phyloP scores from a whole-genome alignment of 192 early-diverging fungal species.

The Paraglomus occultum region DNA sequence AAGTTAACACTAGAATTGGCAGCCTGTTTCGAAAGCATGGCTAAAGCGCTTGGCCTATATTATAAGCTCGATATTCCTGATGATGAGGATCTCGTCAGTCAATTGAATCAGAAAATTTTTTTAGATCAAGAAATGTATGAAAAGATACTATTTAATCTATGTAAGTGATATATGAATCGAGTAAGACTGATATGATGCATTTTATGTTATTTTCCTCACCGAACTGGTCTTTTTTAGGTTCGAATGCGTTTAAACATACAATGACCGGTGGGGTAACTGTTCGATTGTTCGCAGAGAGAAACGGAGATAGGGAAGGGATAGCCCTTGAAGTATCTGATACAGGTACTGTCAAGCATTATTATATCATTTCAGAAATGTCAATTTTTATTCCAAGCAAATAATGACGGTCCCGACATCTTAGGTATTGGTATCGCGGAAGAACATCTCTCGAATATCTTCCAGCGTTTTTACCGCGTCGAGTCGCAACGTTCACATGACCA shows the following conservation, averaged over 20 bases:
- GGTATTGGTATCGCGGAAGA: slow-evolving; percentile 54
- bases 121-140: slow-evolving; percentile 53
- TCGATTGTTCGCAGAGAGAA: slow-evolving; percentile 46
- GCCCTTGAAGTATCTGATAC: slow-evolving; percentile 36
- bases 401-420: slow-evolving; percentile 27
- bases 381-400: background rate
- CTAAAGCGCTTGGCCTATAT: slow-evolving; percentile 44
- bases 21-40: slow-evolving; percentile 53
- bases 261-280: slow-evolving; percentile 45
- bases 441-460: slow-evolving; percentile 49
- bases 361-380: no score
- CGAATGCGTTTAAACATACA: slow-evolving; percentile 50
- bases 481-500: slow-evolving; percentile 48
- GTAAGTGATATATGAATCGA: slow-evolving; percentile 6
- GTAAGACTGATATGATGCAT: no score
- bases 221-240: slow-evolving; percentile 12
- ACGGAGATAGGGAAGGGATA: slow-evolving; percentile 37
- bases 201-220: background rate
- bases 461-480: slow-evolving; percentile 60
- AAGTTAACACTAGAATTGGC: slow-evolving; percentile 49
- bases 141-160: slow-evolving; percentile 34
- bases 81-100: background rate
- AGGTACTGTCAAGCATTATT: slow-evolving; percentile 1
- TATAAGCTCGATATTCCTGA: slow-evolving; percentile 37
- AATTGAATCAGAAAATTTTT: slow-evolving; percentile 10